Evolutionary conservation across 768 basidiomycete genomes (phyloP).

Genomic region (Lactarius quietus): DNA sequence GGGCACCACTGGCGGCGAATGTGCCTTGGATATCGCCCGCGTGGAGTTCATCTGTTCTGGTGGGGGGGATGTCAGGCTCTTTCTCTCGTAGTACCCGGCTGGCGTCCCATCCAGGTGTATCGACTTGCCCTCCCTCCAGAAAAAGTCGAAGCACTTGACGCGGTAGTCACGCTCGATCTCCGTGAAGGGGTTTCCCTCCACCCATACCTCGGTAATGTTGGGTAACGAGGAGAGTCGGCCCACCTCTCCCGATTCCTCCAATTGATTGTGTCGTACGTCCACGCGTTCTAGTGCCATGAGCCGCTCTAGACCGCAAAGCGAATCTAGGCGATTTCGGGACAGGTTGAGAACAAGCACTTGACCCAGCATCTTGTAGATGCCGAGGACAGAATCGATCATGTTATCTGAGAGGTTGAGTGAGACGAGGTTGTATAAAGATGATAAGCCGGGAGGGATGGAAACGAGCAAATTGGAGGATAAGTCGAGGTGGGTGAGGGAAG

Average conservation of each 20-base stretch:
- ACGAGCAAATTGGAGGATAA: conserved; percentile 89
- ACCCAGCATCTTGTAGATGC: conserved; percentile 79
- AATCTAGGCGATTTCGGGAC: conserved; percentile 83
- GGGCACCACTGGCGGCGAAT: conserved; percentile 60
- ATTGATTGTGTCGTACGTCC: conserved; percentile 74
- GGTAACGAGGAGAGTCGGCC: conserved; percentile 79
- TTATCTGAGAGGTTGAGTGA: conserved; percentile 97
- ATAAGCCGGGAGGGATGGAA: conserved; percentile 77
- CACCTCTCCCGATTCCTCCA: conserved; percentile 83
- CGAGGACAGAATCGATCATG: conserved; percentile 94
- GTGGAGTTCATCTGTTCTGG: conserved; percentile 51
- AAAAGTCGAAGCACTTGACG: conserved; percentile 75
- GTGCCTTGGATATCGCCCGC: conserved; percentile 45
- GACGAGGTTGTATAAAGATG: conserved; percentile 69
- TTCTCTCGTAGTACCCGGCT: conserved; percentile 70
- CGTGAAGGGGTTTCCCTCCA: conserved; percentile 79
- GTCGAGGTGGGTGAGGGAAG: conserved; percentile 77
- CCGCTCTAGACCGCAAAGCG: conserved; percentile 94
- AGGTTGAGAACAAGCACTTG: conserved; percentile 77
- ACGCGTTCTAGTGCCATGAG: conserved; percentile 78
- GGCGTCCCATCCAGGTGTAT: conserved; percentile 71
- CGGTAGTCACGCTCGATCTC: conserved; percentile 70
- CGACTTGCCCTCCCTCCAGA: conserved; percentile 77
- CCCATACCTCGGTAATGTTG: conserved; percentile 74
- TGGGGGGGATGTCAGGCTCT: conserved; percentile 47